Evolutionary conservation across 2,329 filamentous ascomycete genomes (phyloP), one percentile per base, ranked within the genome.

Genomic region (Ophiobolus disseminans): DNA sequence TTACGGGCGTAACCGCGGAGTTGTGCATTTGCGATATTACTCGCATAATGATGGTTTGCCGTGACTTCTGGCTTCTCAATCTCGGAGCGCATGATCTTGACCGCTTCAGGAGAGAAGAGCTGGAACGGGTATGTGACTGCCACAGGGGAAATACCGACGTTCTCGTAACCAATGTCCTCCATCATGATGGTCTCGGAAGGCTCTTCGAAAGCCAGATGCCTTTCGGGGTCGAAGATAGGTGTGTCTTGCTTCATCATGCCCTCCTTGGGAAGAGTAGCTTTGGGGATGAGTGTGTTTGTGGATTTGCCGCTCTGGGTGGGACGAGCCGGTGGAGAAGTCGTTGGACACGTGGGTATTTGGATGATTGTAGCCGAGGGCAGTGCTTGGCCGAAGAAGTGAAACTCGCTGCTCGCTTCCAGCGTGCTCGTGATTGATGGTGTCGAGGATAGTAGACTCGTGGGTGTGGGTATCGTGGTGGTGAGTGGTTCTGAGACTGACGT

Each of bases 71-170:
- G 75, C 37, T 78, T 79, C 30, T 87, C 74, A n/a, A 87, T 78
- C 65, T 89, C 86, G 3, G 73, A 72, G 45, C 86, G 78, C 79
- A 88, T 87, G 41, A 80, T 78, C 60, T 80, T 71, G 40, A 88
- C 77, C 2, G 85, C 85, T 37, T 86, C 83, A 23, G 77, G 63
- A 9, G 82, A 82, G 69, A 88, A 88, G 19, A 88, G 76, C 3
- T 77, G 76, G 66, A 88, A 88, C 0, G 85, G 84, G 48, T 87
- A 82, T 0, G 85, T 86, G 41, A 86, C 84, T 10, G 84, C 86
- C 39, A 84, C 75, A 1, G 79, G 79, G 1, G 86, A 88, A 20
- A 88, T 77, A 4, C 85, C 86, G 40, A 74, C 76, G 45, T 78
- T 76, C 26, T 82, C 64, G 31, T 82, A 81, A 2, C 82, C 83